Percentiles rank a stretch among this genome's conserved stretches.
These are phyloP conservation scores for Gossypium gossypioides DNA, from an alignment of 441 rosid species.

Conservation along the genomic window DNA sequence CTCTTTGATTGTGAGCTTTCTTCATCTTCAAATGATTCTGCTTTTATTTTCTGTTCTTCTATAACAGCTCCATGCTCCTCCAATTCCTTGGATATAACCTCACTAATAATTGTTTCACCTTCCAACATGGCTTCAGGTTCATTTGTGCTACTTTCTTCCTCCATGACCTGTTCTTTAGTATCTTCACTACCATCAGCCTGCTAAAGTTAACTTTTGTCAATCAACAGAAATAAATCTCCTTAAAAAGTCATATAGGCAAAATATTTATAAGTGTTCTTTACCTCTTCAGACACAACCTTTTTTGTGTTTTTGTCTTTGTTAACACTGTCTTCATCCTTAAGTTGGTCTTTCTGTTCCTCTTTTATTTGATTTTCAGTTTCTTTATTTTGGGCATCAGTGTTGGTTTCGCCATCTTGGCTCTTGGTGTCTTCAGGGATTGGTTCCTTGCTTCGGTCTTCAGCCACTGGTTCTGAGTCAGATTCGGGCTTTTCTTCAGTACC, in stretches of 20 bases:
- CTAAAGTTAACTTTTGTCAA: constrained; percentile 1
- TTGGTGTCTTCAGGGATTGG: constrained; percentile 15
- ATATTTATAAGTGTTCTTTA: constrained; percentile 11
- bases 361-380: constrained; percentile 21
- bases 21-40: background rate
- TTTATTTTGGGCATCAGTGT: constrained; percentile 7
- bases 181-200: constrained; percentile 29
- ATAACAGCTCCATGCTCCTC: background rate
- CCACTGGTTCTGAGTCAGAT: constrained; percentile 15
- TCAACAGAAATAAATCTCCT: background rate
- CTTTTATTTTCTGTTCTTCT: constrained; percentile 19
- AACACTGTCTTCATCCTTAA: constrained; percentile 18
- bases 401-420: constrained; percentile 19
- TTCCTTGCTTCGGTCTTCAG: constrained; percentile 20
- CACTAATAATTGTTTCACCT: constrained; percentile 13
- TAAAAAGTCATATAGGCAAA: background rate
- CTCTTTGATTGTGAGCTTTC: constrained; percentile 1
- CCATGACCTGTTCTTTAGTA: constrained; percentile 9
- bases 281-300: constrained; percentile 39
- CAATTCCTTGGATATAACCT: background rate
- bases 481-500: constrained; percentile 17
- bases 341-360: constrained; percentile 19
- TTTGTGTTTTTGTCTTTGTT: constrained; percentile 24
- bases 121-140: constrained; percentile 13
- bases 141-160: constrained; percentile 19